Evolutionary conservation across 2,329 filamentous ascomycete genomes (phyloP).

Genomic region (Plectosphaerella plurivora): DNA sequence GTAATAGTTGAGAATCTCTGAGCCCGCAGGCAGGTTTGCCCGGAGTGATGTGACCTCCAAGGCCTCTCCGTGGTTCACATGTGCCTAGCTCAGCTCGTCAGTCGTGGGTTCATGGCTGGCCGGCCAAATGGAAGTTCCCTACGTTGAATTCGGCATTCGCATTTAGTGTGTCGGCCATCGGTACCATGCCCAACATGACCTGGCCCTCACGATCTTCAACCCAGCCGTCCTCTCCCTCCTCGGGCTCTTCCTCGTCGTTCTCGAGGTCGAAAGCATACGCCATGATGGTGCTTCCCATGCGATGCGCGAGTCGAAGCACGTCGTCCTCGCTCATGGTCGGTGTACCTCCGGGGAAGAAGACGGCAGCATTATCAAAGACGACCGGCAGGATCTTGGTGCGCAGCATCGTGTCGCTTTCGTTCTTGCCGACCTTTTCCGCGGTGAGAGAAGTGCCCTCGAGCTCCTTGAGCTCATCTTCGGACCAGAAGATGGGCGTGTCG

Average conservation of each 20-base stretch:
- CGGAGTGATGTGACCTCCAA: conserved; percentile 70
- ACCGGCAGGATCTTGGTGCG: conserved; percentile 46
- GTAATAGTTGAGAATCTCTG: conserved; percentile 87
- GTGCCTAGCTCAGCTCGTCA: conserved; percentile 28
- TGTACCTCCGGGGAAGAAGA: conserved; percentile 39
- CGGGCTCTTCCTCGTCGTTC: conserved; percentile 50
- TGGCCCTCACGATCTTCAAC: conserved; percentile 57
- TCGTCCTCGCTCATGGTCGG: conserved; percentile 34
- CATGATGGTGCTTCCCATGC: conserved; percentile 87
- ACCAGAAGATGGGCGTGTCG: conserved; percentile 90
- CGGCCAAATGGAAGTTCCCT: not conserved
- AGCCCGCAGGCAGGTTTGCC: conserved; percentile 57
- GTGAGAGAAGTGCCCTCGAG: conserved; percentile 76
- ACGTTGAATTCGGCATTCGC: conserved; percentile 86
- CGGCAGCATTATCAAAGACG: conserved; percentile 35
- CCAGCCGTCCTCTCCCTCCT: conserved; percentile 60
- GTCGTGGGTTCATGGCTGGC: not conserved
- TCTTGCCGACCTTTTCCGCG: conserved; percentile 66
- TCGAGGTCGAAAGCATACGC: conserved; percentile 85
- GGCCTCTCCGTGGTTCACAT: conserved; percentile 49
- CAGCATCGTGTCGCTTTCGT: conserved; percentile 67
- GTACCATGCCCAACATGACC: conserved; percentile 77
- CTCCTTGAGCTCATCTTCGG: conserved; percentile 60
- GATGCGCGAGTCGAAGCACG: conserved; percentile 57
- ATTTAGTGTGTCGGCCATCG: conserved; percentile 85